Conservation (phyloP, 306 rosid species). For the Trifolium pratense region DNA sequence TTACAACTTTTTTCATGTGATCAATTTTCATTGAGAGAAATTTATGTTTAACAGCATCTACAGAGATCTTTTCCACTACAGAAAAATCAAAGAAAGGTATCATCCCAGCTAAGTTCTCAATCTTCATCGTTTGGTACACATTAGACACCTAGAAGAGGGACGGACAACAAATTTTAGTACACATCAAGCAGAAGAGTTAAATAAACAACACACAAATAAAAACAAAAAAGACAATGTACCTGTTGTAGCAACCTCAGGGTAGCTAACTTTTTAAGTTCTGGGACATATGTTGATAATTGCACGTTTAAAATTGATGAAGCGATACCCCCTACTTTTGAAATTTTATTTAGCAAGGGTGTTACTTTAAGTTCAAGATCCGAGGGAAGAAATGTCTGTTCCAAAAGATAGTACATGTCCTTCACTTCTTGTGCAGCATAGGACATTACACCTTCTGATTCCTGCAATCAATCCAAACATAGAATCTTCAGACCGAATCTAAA, state of each 20-base stretch:
- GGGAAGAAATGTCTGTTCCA: constrained; percentile 87
- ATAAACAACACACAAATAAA: neutral
- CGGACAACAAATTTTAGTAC: neutral
- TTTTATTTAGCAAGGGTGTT: constrained; percentile 70
- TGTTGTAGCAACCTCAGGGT: constrained; percentile 96
- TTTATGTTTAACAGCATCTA: constrained; percentile 91
- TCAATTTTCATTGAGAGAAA: constrained; percentile 93
- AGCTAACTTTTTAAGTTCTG: constrained; percentile 77
- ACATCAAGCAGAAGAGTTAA: neutral
- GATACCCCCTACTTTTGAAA: constrained; percentile 85
- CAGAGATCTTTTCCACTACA: constrained; percentile 81
- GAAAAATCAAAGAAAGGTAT: constrained; percentile 83
- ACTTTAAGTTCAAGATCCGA: constrained; percentile 83
- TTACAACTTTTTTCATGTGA: constrained; percentile 74
- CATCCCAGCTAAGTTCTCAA: constrained; percentile 75
- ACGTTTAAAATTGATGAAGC: constrained; percentile 93
- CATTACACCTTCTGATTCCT: constrained; percentile 89
- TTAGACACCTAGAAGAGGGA: constrained; percentile 68
- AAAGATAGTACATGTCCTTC: constrained; percentile 82
- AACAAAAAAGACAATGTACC: constrained; percentile 48
- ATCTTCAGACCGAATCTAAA: neutral
- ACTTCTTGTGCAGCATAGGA: constrained; percentile 94
- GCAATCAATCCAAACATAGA: constrained; percentile 12
- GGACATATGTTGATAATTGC: constrained; percentile 78
- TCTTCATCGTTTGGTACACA: constrained; percentile 85